Conservation (phyloP, 225 moss, liverwort and hornwort genomes). For the Rhytidiadelphus loreus region DNA sequence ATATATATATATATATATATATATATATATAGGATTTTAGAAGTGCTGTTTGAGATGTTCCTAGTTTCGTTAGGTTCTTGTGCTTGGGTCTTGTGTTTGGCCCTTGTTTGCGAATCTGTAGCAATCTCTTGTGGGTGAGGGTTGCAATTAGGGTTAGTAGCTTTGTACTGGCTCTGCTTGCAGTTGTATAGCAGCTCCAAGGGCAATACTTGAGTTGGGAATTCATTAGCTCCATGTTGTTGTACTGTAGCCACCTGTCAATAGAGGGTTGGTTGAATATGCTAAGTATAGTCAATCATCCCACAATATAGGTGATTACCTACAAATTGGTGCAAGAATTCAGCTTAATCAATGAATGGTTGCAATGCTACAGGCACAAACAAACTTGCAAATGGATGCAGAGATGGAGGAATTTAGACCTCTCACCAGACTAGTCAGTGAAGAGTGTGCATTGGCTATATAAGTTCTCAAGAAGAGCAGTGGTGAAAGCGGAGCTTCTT, state of each 20-base stretch:
- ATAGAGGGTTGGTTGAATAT: not conserved
- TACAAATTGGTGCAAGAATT: not conserved
- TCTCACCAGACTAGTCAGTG: not conserved
- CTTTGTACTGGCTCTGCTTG: not conserved
- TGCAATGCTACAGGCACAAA: not conserved
- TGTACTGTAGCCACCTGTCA: not conserved
- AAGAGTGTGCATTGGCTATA: not conserved
- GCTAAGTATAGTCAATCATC: not conserved
- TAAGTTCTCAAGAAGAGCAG: not conserved
- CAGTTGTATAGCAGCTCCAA: not conserved
- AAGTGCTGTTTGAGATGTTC: too few species aligned
- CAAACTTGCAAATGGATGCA: not conserved
- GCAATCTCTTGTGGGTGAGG: not conserved
- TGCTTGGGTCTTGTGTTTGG: too few species aligned
- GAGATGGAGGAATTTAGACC: not conserved
- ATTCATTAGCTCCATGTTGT: not conserved
- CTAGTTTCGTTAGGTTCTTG: too few species aligned
- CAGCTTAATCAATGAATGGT: not conserved
- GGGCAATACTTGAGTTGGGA: not conserved
- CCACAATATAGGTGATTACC: not conserved
- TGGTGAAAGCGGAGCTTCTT: not conserved
- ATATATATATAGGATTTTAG: too few species aligned
- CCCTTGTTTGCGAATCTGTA: not conserved
- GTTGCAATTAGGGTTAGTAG: not conserved
- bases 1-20: too few species aligned